Evolutionary conservation across 768 basidiomycete genomes (phyloP), one percentile per base, ranked within the genome.

Genomic region (Vishniacozyma victoriae): DNA sequence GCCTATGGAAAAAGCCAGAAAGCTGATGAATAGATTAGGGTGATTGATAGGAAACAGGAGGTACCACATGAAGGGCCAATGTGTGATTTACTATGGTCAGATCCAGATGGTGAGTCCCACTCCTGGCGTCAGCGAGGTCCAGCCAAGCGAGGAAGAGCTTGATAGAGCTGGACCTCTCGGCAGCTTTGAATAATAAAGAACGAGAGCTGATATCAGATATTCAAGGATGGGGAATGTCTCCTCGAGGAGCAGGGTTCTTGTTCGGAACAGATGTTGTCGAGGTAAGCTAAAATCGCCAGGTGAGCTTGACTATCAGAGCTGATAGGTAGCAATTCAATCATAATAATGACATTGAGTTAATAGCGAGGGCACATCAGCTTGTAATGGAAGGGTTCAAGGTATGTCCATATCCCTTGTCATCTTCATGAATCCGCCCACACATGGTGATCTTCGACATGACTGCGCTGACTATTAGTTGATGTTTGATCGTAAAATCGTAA

Each of bases 61-160:
- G 93, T 97, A 19, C 93, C 93, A 22, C 93, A 97, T 71, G 93
- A 97, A 67, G 93, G 93, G 12, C 84, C 91, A 6, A 96, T 97
- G 93, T 97, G 93, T 66, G 93, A 97, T 74, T 76, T 97, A 2
- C 77, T 97, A n/a, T 97, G 93, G 93, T 95, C 92, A 50, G 93
- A 97, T 76, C 93, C 93, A 37, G 93, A 97, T 71, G 92, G 91
- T 91, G 47, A 57, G 78, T 67, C 27, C 15, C 59, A 11, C 41
- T 26, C 40, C 38, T n/a, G n/a, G n/a, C n/a, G n/a, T n/a, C n/a
- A n/a, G 25, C 35, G 35, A 44, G 20, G 44, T 11, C 15, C 18
- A 26, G 22, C 26, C 4, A 19, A 16, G 13, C 37, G n/a, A 15
- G 22, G 22, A 38, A 20, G 6, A 35, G 18, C 44, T n/a, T 7